phyloP scores from a whole-genome alignment of 768 basidiomycete species.

The Boletus sp. region DNA sequence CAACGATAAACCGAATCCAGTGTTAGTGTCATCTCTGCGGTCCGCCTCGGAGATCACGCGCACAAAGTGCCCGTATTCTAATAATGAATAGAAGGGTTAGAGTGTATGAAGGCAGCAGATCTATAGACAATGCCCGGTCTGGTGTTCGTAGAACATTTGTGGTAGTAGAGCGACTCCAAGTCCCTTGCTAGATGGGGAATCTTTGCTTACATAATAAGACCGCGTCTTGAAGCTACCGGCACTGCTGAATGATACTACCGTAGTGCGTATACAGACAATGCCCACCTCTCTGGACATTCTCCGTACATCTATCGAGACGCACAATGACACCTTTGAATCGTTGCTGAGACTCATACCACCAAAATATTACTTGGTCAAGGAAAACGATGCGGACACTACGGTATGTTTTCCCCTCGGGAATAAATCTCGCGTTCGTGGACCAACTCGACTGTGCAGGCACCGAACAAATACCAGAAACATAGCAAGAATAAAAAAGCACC shows the following conservation, averaged over 20 bases:
- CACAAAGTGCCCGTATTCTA: too few species aligned
- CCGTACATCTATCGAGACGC: constrained; percentile 67
- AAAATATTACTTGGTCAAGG: constrained; percentile 68
- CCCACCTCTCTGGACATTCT: constrained; percentile 49
- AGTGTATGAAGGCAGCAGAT: too few species aligned
- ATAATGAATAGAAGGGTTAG: too few species aligned
- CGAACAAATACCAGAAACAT: constrained; percentile 80
- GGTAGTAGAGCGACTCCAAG: too few species aligned
- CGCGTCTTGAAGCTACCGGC: background rate
- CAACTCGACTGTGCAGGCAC: constrained; percentile 23
- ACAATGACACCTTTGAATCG: constrained; percentile 85
- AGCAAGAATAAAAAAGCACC: constrained; percentile 82
- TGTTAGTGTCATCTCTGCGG: too few species aligned
- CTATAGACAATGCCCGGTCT: too few species aligned
- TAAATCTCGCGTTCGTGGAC: background rate
- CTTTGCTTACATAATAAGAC: too few species aligned
- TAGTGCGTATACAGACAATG: constrained; percentile 34
- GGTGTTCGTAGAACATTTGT: too few species aligned
- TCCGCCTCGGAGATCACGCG: too few species aligned
- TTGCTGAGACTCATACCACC: constrained; percentile 85
- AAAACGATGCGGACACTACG: constrained; percentile 5
- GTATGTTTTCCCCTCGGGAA: constrained; percentile 7
- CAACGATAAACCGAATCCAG: too few species aligned
- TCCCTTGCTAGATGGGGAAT: too few species aligned
- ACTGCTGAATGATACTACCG: too few species aligned